Evolutionary conservation across 202 grass and related monocot species (phyloP), one percentile per base, ranked within the genome.

Genomic region (Hordeum pubiflorum): DNA sequence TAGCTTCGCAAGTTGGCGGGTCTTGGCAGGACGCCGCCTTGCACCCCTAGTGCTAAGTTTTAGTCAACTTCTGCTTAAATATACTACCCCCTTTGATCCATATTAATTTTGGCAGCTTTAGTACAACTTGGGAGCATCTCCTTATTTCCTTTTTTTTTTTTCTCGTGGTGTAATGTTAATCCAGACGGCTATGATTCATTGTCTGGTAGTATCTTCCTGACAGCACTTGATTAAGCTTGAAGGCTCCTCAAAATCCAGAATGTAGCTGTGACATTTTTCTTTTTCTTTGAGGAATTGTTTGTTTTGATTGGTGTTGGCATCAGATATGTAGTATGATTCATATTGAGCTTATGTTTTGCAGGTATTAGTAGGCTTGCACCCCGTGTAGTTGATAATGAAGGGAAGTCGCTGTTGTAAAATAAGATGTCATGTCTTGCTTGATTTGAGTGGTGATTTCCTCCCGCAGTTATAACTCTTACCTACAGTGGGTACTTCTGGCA

Each of bases 281-380:
- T 32, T 33, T 55, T 20, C 6, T 74, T 70, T 3, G 6, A 71
- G 39, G 22, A 71, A 70, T 15, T 15, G 20, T 24, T 69, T 69
- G 11, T 31, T 50, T 72, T 2, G 6, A 64, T 52, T 63, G 13
- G 50, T 23, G 31, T 32, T 59, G 27, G 7, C 65, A 68, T 33
- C 29, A 69, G 23, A 18, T 72, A n/a, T 81, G 10, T 17, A 57
- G 24, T 55, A 33, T 58, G 6, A 23, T 44, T 58, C n/a, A 48
- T 83, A 61, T 52, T 71, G 15, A 18, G 57, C 46, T 73, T 54
- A 74, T 10, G 4, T 80, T 82, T 82, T 82, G 65, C 78, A 89
- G 87, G 82, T 73, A 50, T 78, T 24, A 69, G n/a, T 82, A 33
- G 44, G 7, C 63, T 76, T 34, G 69, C 34, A 39, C 5, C 12